Base-by-base conservation (phyloP, 306 rosid genomes). In the Biancaea sappan region DNA sequence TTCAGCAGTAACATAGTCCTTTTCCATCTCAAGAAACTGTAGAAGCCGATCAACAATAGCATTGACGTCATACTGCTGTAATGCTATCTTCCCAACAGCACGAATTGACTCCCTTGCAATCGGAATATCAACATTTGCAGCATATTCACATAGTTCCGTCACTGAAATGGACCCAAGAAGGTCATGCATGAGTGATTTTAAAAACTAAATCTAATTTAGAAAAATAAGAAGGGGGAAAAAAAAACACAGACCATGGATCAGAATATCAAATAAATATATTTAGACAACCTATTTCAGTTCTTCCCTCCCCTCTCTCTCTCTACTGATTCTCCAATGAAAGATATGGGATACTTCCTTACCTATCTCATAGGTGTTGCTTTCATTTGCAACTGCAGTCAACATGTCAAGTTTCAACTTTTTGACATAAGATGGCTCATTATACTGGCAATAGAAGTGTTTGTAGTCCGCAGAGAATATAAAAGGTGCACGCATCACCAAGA, bases 11-110 rank as follows among this genome's bases (percentile, higher is more conserved):
- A 95, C 98, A 82, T 92, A 92, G 87, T 95, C 99, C 85, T 95
- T 95, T 85, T 95, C 99, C 99, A 95, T 92, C 91, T 95, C 99
- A 77, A 95, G 90, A 90, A 95, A 95, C 84, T 95, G 99, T 50
- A 95, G 92, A 84, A 95, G 99, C 74, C 99, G 86, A 64, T 95
- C 99, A 58, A 95, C 99, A 74, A 95, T 95, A 35, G 99, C 99
- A 82, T 95, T 95, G 83, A 95, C 98, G 74, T 95, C 99, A 87
- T 95, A 95, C 80, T 95, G 99, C 83, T 95, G 98, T 71, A 95
- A 84, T 58, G 99, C 99, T 80, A 95, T 95, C 82, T 92, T 95
- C 80, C 99, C 99, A 66, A 95, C 99, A 73, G 99, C 99, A 68
- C 98, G 96, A 69, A 95, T 92, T 3, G 99, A 95, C 84, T 95